Conservation (phyloP, 108 stramenopile species). For the Conticribra guillardii region DNA sequence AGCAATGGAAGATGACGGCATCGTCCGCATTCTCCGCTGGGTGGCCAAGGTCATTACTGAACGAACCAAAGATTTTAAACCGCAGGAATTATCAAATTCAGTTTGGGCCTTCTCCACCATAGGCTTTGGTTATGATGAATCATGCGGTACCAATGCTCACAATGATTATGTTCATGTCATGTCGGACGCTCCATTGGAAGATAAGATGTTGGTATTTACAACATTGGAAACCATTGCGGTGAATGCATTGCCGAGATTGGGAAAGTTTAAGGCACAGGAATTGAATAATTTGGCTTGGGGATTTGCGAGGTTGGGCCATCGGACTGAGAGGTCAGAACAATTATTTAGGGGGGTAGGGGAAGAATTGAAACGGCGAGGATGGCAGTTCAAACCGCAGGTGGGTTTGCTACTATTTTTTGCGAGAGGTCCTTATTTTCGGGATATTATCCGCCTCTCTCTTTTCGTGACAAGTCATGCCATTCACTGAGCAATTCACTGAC, state of each 20-base stretch:
- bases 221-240: slow-evolving; percentile 49
- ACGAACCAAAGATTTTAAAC: slow-evolving; percentile 60
- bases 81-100: slow-evolving; percentile 64
- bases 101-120: slow-evolving; percentile 81
- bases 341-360: slow-evolving; percentile 54
- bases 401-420: slow-evolving; percentile 20
- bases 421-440: background rate
- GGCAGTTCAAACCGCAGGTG: slow-evolving; percentile 55
- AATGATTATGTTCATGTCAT: slow-evolving; percentile 69
- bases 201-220: slow-evolving; percentile 49
- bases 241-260: slow-evolving; percentile 49
- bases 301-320: slow-evolving; percentile 63
- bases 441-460: too few relatives aligned
- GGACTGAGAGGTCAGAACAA: slow-evolving; percentile 48
- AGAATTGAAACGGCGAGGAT: slow-evolving; percentile 48
- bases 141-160: slow-evolving; percentile 32
- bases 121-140: slow-evolving; percentile 68
- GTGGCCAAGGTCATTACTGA: slow-evolving; percentile 52
- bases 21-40: slow-evolving; percentile 62
- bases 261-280: slow-evolving; percentile 62
- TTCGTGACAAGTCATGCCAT: too few relatives aligned
- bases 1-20: slow-evolving; percentile 50
- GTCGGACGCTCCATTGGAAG: slow-evolving; percentile 59
- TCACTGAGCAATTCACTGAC: too few relatives aligned
- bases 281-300: slow-evolving; percentile 83